Evolutionary conservation across 2,329 filamentous ascomycete species (phyloP).

Genomic region (Didymella sp.): DNA sequence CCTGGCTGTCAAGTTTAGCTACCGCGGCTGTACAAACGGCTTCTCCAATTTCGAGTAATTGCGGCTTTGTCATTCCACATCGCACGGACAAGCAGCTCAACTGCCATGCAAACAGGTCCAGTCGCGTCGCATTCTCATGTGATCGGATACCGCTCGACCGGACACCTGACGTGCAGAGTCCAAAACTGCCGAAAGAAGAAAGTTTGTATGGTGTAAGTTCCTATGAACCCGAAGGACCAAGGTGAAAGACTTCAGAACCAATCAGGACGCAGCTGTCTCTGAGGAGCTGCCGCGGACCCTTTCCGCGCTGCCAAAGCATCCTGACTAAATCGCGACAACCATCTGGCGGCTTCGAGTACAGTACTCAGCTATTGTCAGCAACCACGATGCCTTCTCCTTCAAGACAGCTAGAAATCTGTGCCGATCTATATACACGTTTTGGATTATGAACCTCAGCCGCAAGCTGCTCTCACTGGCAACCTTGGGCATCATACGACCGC

Average conservation of each 20-base stretch:
- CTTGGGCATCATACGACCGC: conserved; percentile 13
- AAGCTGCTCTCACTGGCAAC: conserved; percentile 24
- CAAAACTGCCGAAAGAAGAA: background rate
- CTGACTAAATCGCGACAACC: conserved; percentile 27
- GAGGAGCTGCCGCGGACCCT: conserved; percentile 21
- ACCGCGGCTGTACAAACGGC: background rate
- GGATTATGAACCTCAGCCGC: conserved; percentile 28
- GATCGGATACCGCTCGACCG: conserved; percentile 8
- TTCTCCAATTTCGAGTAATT: background rate
- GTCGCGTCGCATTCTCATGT: conserved; percentile 15
- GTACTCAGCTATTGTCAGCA: conserved; percentile 17
- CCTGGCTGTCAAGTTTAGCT: background rate
- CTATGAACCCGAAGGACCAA: background rate
- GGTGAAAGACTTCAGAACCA: background rate
- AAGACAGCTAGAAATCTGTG: background rate
- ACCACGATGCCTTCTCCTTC: conserved; percentile 7
- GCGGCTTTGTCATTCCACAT: background rate
- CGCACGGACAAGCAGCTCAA: background rate
- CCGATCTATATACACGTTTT: background rate
- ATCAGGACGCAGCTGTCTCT: background rate
- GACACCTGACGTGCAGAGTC: background rate
- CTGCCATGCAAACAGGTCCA: background rate
- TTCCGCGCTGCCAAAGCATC: conserved; percentile 30
- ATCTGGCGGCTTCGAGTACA: conserved; percentile 2
- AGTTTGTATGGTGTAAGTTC: background rate